Evolutionary conservation across 1,284 basidiomycete genomes (phyloP), one percentile per base, ranked within the genome.

Genomic region (Albatrellus sp.): DNA sequence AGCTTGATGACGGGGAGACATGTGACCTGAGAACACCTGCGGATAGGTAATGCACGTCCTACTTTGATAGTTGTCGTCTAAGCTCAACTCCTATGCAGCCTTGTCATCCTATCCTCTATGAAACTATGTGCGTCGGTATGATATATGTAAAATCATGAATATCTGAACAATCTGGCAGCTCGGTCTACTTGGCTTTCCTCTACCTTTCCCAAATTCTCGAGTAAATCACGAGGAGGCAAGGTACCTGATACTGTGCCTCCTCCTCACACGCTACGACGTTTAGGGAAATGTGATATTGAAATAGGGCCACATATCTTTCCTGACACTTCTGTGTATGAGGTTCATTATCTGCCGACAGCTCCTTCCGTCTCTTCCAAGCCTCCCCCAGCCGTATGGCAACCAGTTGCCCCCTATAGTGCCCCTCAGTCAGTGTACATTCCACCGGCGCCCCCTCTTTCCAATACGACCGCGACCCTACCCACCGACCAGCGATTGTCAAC

Each of bases 131-230:
- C 38, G 50, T 36, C 13, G 13, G 14, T n/a, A n/a, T 57, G 70
- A 56, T 24, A 24, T 24, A 24, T 3, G 24, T 24, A 7, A 4
- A 4, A 3, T 24, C 24, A 4, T 7, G 24, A 24, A 24, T 4
- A 4, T 24, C 24, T 24, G 7, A 24, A 24, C 24, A 7, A 24
- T 24, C 24, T 48, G 50, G 47, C 50, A 86, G 82, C 83, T 39
- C 71, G 83, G 36, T 74, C 80, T 28, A 72, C 68, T 58, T 84
- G 80, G 80, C 60, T 85, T 9, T 65, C 68, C 31, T 67, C 67
- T n/a, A 70, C 69, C 28, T 82, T 88, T 48, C 75, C 77, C n/a
- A 80, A 74, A 55, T 86, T 86, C 55, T 79, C 78, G 5, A 70
- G 69, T 44, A 77, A 73, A 52, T 59, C 69, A 32, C 70, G 75